Conservation (phyloP, 176 grass and related monocot genomes). For the Carex pumila region DNA sequence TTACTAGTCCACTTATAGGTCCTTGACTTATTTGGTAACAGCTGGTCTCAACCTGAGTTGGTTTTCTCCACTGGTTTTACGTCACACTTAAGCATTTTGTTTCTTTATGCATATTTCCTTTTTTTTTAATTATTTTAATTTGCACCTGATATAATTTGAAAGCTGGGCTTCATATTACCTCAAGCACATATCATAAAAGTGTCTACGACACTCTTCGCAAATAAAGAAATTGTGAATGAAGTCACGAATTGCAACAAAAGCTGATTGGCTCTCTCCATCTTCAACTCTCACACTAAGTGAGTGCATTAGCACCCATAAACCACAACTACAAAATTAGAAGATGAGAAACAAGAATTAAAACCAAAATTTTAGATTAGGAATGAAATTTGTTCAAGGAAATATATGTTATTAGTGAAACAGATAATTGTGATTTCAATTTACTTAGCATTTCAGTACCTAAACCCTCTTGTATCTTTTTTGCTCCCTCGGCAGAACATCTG, state of each 20-base stretch:
- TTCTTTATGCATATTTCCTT: not conserved
- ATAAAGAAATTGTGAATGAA: constrained; percentile 96
- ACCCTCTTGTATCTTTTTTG: constrained; percentile 88
- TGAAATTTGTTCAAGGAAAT: constrained; percentile 1
- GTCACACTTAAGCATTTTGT: not conserved
- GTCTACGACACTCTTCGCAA: constrained; percentile 80
- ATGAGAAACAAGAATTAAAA: constrained; percentile 5
- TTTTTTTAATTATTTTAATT: not conserved
- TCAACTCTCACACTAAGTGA: constrained; percentile 67
- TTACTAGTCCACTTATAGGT: not conserved
- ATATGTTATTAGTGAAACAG: constrained; percentile 3
- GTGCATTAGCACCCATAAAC: constrained; percentile 89
- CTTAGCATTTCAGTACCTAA: constrained; percentile 48
- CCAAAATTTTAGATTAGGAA: not conserved
- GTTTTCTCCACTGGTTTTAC: not conserved
- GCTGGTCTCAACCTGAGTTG: not conserved
- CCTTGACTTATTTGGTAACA: not conserved
- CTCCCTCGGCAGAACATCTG: constrained; percentile 98
- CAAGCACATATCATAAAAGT: constrained; percentile 90
- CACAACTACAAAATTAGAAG: constrained; percentile 57
- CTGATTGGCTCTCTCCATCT: constrained; percentile 77
- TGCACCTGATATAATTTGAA: not conserved
- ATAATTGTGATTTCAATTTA: not conserved
- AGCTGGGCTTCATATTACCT: constrained; percentile 35
- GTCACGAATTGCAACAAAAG: constrained; percentile 82